Evolutionary conservation across 176 grass and related monocot genomes (phyloP), one percentile per base, ranked within the genome.

Genomic region (Raddia guianensis): DNA sequence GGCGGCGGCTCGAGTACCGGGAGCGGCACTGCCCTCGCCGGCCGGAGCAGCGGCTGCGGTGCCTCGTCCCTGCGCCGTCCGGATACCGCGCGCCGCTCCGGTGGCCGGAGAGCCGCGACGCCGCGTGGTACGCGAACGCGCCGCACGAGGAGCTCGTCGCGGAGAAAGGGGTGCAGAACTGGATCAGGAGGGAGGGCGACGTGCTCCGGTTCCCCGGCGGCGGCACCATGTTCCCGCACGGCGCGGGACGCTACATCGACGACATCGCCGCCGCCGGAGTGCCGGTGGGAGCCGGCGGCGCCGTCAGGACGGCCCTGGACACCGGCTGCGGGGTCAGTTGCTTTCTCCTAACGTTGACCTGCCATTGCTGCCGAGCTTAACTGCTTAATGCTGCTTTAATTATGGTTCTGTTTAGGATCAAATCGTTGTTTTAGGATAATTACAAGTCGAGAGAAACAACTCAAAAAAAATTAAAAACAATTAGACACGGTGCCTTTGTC

Each of bases 71-170:
- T 15, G 49, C 77, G 10, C 85, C 85, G 10, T 32, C 2, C 0
- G 78, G 78, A 8, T 87, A 87, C 70, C 55, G 58, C 32, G 9
- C n/a, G 20, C 78, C 78, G 15, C 66, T 53, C 44, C 62, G 61
- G 72, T 87, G 78, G 85, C 85, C 85, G 51, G 13, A 37, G 60
- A 82, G 85, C 70, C 62, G 85, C 51, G 85, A 87, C 62, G 50
- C 20, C 10, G 85, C 71, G 43, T 87, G 85, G 85, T 82, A 43
- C 60, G 77, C 57, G 5, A 87, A 82, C 77, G 70, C 55, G 35
- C 78, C 85, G 42, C 70, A 80, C 85, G 66, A 37, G 49, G 70
- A 81, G 63, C 68, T 87, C 33, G 68, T 66, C 8, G 51, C 51
- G 4, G 69, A 80, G 63, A 87, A 87, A 72, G 69, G 58, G 16